Evolutionary conservation across 371 early-diverging fungal species (phyloP).

Genomic region (Chytridium lagenaria): DNA sequence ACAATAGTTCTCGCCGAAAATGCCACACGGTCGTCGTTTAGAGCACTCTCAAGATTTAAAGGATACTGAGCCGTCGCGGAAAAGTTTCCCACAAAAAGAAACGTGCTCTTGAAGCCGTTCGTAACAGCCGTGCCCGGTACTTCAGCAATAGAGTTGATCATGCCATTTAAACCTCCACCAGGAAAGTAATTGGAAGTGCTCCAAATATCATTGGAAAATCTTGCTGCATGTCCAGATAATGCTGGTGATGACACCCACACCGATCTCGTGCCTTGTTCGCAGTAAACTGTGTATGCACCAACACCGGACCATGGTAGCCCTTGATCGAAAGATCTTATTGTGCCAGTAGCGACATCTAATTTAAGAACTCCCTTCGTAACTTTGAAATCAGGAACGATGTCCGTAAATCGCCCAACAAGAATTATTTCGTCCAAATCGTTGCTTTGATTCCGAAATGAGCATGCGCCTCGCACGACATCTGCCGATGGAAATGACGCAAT

Average conservation of each 20-base stretch:
- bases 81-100: neutral
- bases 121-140: neutral
- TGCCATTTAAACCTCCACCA: slow-evolving; percentile 3
- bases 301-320: neutral
- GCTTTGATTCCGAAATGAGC: neutral
- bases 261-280: neutral
- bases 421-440: neutral
- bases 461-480: neutral
- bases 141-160: neutral
- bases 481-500: neutral
- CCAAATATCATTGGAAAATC: neutral
- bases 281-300: neutral
- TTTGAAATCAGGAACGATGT: neutral
- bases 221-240: neutral
- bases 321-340: neutral
- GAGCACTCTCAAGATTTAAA: neutral
- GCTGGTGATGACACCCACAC: neutral
- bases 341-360: neutral
- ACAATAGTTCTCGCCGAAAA: neutral
- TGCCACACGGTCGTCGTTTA: neutral
- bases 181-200: slow-evolving; percentile 9
- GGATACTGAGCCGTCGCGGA: neutral
- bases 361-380: neutral
- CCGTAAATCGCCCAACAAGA: neutral
- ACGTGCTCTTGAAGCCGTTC: neutral